Base-by-base conservation (phyloP, 2,329 filamentous ascomycete species). In the Neofusicoccum sp. region DNA sequence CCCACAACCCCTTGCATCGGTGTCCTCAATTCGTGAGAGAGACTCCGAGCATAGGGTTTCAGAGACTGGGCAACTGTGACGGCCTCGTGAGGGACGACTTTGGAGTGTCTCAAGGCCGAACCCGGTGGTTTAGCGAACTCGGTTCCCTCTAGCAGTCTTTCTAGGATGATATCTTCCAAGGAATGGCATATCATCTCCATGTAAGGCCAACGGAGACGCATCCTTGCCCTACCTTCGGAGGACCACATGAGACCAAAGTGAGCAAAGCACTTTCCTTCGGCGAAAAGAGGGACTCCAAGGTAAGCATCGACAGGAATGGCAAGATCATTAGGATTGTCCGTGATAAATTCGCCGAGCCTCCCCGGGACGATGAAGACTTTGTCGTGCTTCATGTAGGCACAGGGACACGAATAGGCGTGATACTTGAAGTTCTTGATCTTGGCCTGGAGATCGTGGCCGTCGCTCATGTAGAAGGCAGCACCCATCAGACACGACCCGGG, bases 1-100 rank as follows among this genome's bases (percentile, higher is more conserved):
- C 89, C 89, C 12, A 91, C 87, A 6, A 91, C 87, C 45, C 89
- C 89, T 73, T 91, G 89, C 88, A 91, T 90, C 1, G 89, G 89
- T 3, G 89, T 91, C 65, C 89, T 81, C 50, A 91, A 74, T 71
- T 91, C 89, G 67, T 91, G 89, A 0, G 89, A 91, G 36, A 91
- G 76, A 70, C 86, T 90, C 66, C 87, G 83, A n/a, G 89, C 89
- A 71, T 89, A 91, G 0, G 89, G 88, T 70, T 89, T 88, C 16
- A 91, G 77, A 2, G 87, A 89, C 65, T 90, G 87, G 2, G 85
- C 81, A 5, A 83, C 81, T 5, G 85, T 83, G 29, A 87, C 78
- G 28, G 83, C 81, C 61, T 84, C 81, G 62, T 86, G 80, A 2
- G 84, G 82, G 48, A 86, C 80, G 39, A 84, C 77, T 44, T 80